Evolutionary conservation across 2,329 filamentous ascomycete genomes (phyloP), one percentile per base, ranked within the genome.

Genomic region (Dactylellina cionopaga): DNA sequence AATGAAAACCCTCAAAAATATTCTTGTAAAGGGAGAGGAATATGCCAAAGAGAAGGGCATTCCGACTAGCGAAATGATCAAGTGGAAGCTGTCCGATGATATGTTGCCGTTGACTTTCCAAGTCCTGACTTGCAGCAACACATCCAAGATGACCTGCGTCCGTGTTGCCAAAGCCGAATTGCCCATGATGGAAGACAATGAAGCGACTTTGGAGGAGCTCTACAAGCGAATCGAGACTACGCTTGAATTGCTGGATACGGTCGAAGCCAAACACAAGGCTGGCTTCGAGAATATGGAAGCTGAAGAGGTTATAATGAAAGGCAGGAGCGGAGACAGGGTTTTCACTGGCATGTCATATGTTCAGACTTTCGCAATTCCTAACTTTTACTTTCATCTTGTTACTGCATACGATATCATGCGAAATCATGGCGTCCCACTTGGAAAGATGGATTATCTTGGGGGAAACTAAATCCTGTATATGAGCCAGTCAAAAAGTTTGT

Each of bases 371-470:
- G 82, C 80, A 2, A 62, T 87, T 43, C 87, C 88, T 19, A 89
- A 90, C 76, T 79, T 89, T 75, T 89, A 83, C 80, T 91, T 90
- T 80, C 89, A 90, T 77, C 75, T 86, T 11, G 83, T 79, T 2
- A 87, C 83, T 10, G 82, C 85, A 7, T 90, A 90, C 80, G 81
- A 79, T 19, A 86, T 90, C 62, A 77, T 90, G 77, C 82, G 88
- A 70, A 84, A 83, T 76, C 83, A 87, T 79, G 88, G 88, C 1
- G 85, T 89, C 24, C 80, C 82, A 0, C n/a, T 91, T 15, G 87
- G 87, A 31, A 90, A 90, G 83, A 39, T 73, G 56, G 85, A 89
- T 76, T 90, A 81, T 77, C 75, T 87, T 15, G 51, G 51, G 1
- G 33, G 39, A 78, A 10, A 11, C 2, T 31, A 17, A 15, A 10